Base-by-base conservation (phyloP, 352 stramenopile genomes). In the Phytopythium ostracodes region DNA sequence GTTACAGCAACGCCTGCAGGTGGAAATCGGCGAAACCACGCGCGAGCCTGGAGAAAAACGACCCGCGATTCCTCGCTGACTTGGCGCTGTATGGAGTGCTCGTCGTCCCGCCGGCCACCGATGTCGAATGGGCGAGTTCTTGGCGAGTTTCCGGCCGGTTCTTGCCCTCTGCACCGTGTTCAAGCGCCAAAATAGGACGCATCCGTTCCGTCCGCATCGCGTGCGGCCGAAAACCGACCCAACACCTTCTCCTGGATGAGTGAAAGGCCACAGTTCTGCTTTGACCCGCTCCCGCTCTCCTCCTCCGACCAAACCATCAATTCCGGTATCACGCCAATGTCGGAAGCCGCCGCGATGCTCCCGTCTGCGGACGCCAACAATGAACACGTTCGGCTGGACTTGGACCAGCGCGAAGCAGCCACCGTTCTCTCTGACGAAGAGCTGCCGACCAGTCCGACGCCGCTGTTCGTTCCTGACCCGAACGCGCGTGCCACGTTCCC, bases 381-480 rank as follows among this genome's bases (percentile, higher is more conserved):
- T 18, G 50, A 40, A 15, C 50, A 56, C 27, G 50, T 56, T 22
- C 12, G 27, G 10, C 50, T 56, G 9, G 50, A 56, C 29, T 25
- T 56, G 27, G 29, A 56, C 18, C 50, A 31, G 14, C 29, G 18
- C 18, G 50, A 43, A 18, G 22, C 10, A 9, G 1, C 47, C 2
- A 18, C 47, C 14, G 31, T 56, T 1, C 50, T 59, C 17, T 59
- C 53, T 20, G 33, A 46, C n/a, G 53, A 59, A 3, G 53, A 59
- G 22, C 53, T 46, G 33, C 53, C 53, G 33, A 49, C 53, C 29
- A 59, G 53, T 33, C 38, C 53, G 22, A 59, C 53, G 33, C 53
- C 53, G 12, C 35, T 59, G 29, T 36, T 59, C 53, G 53, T 31
- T 22, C 50, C 50, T 17, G 35, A 46, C 12, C 53, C 33, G 8